Conservation (phyloP, 257 asterid genomes). For the Solanum chiquidenum region DNA sequence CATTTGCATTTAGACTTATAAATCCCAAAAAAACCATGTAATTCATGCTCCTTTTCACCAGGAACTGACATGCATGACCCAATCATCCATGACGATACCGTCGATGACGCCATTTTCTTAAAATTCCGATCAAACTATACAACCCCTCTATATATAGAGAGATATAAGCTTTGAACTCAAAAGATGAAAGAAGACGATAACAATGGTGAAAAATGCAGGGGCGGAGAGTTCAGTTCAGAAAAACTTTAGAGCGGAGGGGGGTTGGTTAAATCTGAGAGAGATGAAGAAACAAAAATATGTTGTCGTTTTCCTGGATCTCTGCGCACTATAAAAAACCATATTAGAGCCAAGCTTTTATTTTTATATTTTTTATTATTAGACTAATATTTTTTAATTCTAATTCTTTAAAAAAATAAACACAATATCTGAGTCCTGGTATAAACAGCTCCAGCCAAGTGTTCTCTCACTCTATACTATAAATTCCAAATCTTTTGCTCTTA, state of each 20-base stretch:
- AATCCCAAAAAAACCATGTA: background rate
- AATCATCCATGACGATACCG: slow-evolving; percentile 1
- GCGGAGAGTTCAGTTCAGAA: slow-evolving; percentile 2
- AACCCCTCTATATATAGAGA: background rate
- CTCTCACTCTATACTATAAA: background rate
- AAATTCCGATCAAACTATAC: background rate
- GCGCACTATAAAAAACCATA: background rate
- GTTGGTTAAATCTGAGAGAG: slow-evolving; percentile 30
- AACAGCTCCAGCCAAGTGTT: background rate
- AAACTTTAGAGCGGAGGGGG: slow-evolving; percentile 5
- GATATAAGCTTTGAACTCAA: background rate
- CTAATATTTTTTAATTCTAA: background rate
- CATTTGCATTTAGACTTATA: background rate
- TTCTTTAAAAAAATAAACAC: background rate
- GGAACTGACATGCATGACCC: slow-evolving; percentile 3
- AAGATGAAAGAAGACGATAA: background rate
- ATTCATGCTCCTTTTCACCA: background rate
- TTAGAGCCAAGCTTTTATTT: background rate
- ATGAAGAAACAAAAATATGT: slow-evolving; percentile 12
- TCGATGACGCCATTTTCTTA: slow-evolving; percentile 39
- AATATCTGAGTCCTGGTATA: background rate
- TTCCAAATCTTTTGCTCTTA: background rate
- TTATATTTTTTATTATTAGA: background rate
- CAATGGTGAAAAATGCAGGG: background rate
- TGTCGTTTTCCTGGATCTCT: slow-evolving; percentile 8